Evolutionary conservation across 2,329 filamentous ascomycete genomes (phyloP), one percentile per base, ranked within the genome.

Genomic region (Sporothrix pseudoabietina): DNA sequence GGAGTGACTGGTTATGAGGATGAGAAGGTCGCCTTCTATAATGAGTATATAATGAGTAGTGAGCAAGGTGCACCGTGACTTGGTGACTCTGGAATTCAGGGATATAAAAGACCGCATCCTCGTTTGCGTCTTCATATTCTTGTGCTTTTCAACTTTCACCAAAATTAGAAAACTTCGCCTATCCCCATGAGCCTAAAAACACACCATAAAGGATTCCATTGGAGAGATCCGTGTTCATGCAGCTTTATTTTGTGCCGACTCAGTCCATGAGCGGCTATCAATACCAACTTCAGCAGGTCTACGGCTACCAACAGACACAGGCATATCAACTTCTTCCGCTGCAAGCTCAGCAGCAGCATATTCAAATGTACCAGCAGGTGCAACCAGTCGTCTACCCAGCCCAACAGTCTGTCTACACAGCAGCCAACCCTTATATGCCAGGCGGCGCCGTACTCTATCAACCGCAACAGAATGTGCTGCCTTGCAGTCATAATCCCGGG

Each of bases 331-430:
- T 49, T 5, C 44, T 19, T 3, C 44, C 44, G 44, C 26, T 26
- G 1, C 4, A 14, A 49, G 14, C 44, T 26, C 26, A 49, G 19
- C 44, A 26, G 26, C 44, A 49, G 4, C 44, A 49, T 19, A 12
- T 49, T 16, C 44, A 49, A 14, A 49, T 49, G 44, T 49, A 49
- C 44, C 44, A 49, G 44, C 44, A 49, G 4, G 44, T 59, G 19
- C 55, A 59, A 8, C 30, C 41, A 4, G 32, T 73, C 14, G n/a
- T 65, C 55, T 73, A 70, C 14, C 71, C 71, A 1, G 66, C 30
- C 1, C 54, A 69, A 9, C 63, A 35, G 39, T 30, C 65, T 7
- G 3, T 69, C 22, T 52, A 63, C 55, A n/a, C 54, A 0, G 12
- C 26, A 1, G 22, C 32, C 2, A 65, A 44, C 4, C 32, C 30